Evolutionary conservation across 306 rosid species (phyloP).

Genomic region (Vigna trinervia): DNA sequence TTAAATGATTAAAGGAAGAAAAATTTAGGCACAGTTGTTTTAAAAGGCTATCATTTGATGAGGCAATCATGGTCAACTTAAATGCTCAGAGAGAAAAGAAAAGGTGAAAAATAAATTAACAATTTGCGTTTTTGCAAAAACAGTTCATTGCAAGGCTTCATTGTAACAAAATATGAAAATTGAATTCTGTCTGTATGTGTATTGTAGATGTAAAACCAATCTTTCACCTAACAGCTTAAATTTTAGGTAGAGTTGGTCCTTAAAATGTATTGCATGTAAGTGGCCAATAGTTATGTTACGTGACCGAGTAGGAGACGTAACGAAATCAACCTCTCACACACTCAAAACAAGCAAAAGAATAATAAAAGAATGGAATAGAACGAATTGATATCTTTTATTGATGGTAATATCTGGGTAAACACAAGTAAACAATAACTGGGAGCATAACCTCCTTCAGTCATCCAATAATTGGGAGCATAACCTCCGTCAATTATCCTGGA

Average conservation of each 20-base stretch:
- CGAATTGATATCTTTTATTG: too few species aligned
- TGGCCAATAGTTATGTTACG: neutral
- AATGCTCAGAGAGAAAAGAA: constrained; percentile 5
- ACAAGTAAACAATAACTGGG: too few species aligned
- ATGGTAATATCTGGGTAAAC: too few species aligned
- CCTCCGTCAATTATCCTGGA: too few species aligned
- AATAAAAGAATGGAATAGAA: too few species aligned
- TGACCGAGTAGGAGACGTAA: too few species aligned
- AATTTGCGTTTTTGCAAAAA: neutral
- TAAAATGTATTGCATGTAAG: neutral
- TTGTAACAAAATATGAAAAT: constrained; percentile 7
- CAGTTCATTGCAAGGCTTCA: neutral
- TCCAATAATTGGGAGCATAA: too few species aligned
- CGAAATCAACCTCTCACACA: too few species aligned
- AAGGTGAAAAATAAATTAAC: constrained; percentile 1
- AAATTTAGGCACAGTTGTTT: neutral
- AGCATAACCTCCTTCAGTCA: too few species aligned
- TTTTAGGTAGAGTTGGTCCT: neutral
- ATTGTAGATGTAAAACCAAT: neutral
- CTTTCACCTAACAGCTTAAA: constrained; percentile 18
- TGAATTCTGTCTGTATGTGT: neutral
- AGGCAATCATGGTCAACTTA: constrained; percentile 18
- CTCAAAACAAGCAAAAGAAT: too few species aligned
- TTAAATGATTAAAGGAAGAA: constrained; percentile 27
- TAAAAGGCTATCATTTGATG: neutral